Evolutionary conservation across 1,284 basidiomycete species (phyloP), one percentile per base, ranked within the genome.

Genomic region (Cerrena zonata): DNA sequence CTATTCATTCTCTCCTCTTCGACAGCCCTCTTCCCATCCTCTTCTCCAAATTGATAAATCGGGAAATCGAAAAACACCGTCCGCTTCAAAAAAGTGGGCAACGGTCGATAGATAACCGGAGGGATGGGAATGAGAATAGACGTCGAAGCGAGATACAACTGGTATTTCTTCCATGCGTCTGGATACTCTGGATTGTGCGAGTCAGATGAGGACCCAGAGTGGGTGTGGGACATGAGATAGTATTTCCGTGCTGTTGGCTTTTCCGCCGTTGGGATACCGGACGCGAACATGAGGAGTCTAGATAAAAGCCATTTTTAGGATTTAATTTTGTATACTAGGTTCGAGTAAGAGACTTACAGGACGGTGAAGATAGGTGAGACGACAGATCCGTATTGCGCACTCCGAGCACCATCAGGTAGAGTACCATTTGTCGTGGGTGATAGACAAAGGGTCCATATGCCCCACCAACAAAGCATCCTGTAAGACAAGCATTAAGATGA

Each of bases 381-480:
- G 45, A 86, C 71, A 4, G 81, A 69, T 11, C 73, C 82, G 56
- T 80, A 79, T 56, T 81, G 79, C 2, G 84, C 84, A 4, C 76
- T 65, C 49, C 68, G 68, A 2, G 77, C 69, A 5, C 74, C 68
- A 1, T 65, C 61, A 2, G 71, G 49, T 10, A 80, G 62, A 10
- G 56, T 56, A 12, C 76, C 76, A 47, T 80, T 71, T 4, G 65
- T 74, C 1, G 77, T 74, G 0, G 83, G 81, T 4, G 82, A 80
- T 18, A 86, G 66, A 50, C 77, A 78, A 2, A 86, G 65, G 19
- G 78, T 73, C 80, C 82, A 88, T 21, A 87, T 77, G 2, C 84
- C 84, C 83, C 84, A 86, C 78, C 84, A 86, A 55, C 84, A 80
- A 41, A 83, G 61, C 53, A 87, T 86, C 62, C 80, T 81, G 52